These are phyloP conservation scores for Zalaria obscura DNA, from an alignment of 2,329 filamentous ascomycete species.

Conservation along the genomic window DNA sequence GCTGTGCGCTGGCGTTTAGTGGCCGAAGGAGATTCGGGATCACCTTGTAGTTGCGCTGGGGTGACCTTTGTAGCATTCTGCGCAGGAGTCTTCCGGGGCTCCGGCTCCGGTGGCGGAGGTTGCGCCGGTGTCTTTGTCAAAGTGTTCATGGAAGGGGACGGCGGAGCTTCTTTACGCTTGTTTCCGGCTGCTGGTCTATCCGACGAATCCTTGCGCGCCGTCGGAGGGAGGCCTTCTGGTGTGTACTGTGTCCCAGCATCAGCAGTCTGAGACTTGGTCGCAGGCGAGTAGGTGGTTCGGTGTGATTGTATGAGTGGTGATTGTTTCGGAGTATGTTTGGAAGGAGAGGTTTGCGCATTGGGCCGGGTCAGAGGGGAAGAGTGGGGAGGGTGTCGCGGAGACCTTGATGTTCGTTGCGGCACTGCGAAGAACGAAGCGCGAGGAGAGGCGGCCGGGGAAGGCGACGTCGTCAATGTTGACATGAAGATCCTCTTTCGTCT, in stretches of 20 bases:
- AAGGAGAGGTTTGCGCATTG: neutral
- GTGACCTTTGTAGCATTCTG: constrained; percentile 13
- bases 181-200: neutral
- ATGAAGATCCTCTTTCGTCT: constrained; percentile 6
- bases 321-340: neutral
- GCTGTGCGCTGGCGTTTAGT: constrained; percentile 33
- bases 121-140: neutral
- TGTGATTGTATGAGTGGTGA: constrained; percentile 2
- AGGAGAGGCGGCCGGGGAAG: constrained; percentile 16
- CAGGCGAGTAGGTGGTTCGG: constrained; percentile 1
- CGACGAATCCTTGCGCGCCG: constrained; percentile 11
- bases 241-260: constrained; percentile 42
- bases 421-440: constrained; percentile 5
- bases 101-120: neutral
- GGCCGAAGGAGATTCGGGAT: constrained; percentile 9
- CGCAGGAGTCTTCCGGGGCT: constrained; percentile 8
- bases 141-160: constrained; percentile 7
- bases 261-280: constrained; percentile 12
- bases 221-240: constrained; percentile 32
- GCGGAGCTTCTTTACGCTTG: constrained; percentile 11
- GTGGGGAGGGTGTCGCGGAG: neutral
- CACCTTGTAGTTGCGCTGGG: constrained; percentile 3
- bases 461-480: constrained; percentile 17
- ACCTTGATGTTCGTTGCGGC: constrained; percentile 1
- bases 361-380: constrained; percentile 1